Evolutionary conservation across 2,329 filamentous ascomycete species (phyloP), one percentile per base, ranked within the genome.

Genomic region (Arthrobotrys sinensis): DNA sequence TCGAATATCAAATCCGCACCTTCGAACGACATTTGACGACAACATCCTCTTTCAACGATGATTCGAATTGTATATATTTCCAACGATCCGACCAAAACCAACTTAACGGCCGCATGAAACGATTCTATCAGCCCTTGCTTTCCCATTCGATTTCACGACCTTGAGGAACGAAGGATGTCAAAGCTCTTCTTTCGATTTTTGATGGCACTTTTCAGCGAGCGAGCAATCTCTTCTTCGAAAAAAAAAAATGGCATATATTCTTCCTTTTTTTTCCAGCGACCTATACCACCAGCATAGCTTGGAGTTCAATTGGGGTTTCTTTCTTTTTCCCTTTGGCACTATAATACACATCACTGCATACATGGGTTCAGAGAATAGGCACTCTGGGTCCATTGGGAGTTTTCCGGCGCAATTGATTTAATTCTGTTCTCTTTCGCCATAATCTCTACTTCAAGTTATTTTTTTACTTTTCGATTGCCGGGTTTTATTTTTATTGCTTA

Each of bases 141-240:
- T 34, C 19, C 24, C 12, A 68, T 72, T 65, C 63, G 71, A 76
- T 63, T 73, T 76, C 55, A 76, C 71, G 71, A 76, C 53, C 24
- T 66, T 68, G 53, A 64, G 64, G 64, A 69, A 76, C 64, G 71
- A 76, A 76, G 46, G 71, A 68, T 69, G 63, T 76, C 71, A 64
- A 68, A 68, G 43, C 64, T 64, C 63, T 69, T 76, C 63, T 63
- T 52, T 76, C 71, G 64, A 63, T 68, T 75, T 70, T 75, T 50
- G 55, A 63, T 63, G 38, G 71, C 71, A 69, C 64, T 68, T 69
- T 76, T 76, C 71, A 76, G 71, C 71, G 71, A 76, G 71, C 71
- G 71, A 76, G 71, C 63, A 24, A 67, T 62, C 63, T 55, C 52
- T 64, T 63, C 63, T 50, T 53, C 57, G 32, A 66, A 55, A 2